Conservation (phyloP, 305 asterid species). For the Fraxinus xanthoxyloides region DNA sequence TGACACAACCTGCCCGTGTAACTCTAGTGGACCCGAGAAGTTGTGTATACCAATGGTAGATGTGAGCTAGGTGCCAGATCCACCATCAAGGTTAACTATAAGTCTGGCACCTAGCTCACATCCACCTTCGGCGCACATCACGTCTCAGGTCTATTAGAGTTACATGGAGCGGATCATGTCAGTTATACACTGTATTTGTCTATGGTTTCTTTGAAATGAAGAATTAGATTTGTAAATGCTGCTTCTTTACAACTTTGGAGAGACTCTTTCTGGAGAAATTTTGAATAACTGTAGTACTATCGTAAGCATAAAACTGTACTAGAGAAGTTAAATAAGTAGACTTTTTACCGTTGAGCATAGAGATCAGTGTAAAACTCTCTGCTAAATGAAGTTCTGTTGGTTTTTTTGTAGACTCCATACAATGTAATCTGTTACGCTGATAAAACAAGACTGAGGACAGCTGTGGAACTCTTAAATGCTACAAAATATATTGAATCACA, state of each 20-base stretch:
- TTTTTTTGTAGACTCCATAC: slow-evolving; percentile 61
- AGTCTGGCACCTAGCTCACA: not conserved
- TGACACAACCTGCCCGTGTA: not conserved
- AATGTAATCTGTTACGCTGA: slow-evolving; percentile 86
- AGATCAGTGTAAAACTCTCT: not conserved
- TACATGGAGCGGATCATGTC: not conserved
- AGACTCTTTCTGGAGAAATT: not conserved
- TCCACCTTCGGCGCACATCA: not conserved
- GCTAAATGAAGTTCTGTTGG: not conserved
- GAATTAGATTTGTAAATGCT: not conserved
- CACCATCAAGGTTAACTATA: not conserved
- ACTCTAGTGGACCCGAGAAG: not conserved
- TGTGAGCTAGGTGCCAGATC: not conserved
- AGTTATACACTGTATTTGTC: not conserved
- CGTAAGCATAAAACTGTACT: not conserved
- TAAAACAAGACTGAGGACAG: slow-evolving; percentile 79
- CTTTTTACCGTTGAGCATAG: not conserved
- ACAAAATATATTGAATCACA: slow-evolving; percentile 70
- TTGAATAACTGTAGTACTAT: not conserved
- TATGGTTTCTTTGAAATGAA: not conserved
- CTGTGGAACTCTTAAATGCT: slow-evolving; percentile 83
- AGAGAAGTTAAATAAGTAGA: not conserved
- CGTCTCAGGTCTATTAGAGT: not conserved
- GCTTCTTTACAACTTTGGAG: not conserved
- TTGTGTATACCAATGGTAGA: not conserved